Percentiles rank a stretch among this genome's conserved stretches.
These are phyloP conservation scores for Medicago ruthenica DNA, from an alignment of 306 rosid species.

Conservation along the genomic window DNA sequence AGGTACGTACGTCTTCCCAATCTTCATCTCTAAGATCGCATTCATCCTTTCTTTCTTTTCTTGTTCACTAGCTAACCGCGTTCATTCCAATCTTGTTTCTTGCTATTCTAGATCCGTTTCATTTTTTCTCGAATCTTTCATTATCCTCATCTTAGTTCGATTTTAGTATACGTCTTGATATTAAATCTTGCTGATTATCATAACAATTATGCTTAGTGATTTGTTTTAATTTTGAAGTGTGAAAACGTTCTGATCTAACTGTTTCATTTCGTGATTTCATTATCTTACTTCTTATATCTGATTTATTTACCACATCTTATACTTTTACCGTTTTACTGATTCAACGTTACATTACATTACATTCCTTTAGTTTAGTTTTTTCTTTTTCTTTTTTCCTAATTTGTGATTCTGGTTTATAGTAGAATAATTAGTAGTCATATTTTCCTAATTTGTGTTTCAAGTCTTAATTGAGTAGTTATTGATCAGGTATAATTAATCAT, in stretches of 20 bases:
- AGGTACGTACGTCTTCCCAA: constrained; percentile 42
- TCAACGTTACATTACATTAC: neutral
- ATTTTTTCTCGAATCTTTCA: neutral
- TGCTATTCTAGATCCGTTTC: constrained; percentile 44
- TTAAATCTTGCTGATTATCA: constrained; percentile 32
- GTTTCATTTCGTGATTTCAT: neutral
- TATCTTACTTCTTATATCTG: neutral
- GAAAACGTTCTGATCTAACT: constrained; percentile 21
- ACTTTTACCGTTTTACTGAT: neutral
- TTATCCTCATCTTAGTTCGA: constrained; percentile 2
- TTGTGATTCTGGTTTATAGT: neutral
- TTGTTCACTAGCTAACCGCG: neutral
- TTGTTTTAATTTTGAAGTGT: constrained; percentile 15
- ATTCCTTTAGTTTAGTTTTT: neutral
- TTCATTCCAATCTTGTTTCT: neutral
- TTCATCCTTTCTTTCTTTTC: neutral
- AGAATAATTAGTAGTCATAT: neutral
- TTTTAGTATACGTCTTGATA: neutral
- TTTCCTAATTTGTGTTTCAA: neutral
- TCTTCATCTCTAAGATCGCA: constrained; percentile 37
- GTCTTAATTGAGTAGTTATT: constrained; percentile 32
- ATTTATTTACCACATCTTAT: neutral
- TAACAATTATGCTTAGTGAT: neutral
- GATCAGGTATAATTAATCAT: constrained; percentile 40
- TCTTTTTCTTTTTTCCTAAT: neutral